phyloP scores from a whole-genome alignment of 148 eudicot genomes.

The Chenopodium formosanum region DNA sequence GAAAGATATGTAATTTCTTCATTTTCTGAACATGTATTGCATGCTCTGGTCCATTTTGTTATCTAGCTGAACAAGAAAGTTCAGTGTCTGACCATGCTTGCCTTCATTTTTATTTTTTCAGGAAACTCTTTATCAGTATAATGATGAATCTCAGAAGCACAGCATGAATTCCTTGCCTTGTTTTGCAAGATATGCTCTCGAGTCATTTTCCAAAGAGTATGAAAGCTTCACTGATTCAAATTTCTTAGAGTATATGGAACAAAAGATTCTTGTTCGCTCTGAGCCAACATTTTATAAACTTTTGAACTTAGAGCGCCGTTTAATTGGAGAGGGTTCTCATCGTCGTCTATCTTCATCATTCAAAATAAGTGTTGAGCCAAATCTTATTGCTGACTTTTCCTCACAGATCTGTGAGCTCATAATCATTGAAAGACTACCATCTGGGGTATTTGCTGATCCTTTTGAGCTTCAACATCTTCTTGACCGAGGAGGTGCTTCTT shows the following conservation, averaged over 20 bases:
- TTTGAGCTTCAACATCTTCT: constrained; percentile 82
- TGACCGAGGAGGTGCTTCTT: constrained; percentile 61
- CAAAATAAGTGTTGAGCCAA: constrained; percentile 37
- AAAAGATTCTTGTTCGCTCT: constrained; percentile 28
- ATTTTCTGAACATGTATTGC: not conserved
- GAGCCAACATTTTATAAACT: constrained; percentile 8
- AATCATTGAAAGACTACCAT: constrained; percentile 71
- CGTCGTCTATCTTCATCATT: constrained; percentile 58
- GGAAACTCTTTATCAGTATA: constrained; percentile 4
- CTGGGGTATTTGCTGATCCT: constrained; percentile 89
- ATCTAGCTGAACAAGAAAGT: not conserved
- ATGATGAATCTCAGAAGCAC: not conserved
- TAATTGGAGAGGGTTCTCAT: constrained; percentile 93
- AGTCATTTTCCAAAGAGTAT: constrained; percentile 46
- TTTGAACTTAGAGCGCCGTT: constrained; percentile 34
- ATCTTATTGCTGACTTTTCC: constrained; percentile 31
- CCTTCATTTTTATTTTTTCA: constrained; percentile 5
- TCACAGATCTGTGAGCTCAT: constrained; percentile 50
- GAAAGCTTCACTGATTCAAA: constrained; percentile 38
- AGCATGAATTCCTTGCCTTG: constrained; percentile 24
- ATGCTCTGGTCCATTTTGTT: not conserved
- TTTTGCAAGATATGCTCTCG: constrained; percentile 41
- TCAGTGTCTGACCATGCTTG: not conserved
- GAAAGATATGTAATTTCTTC: not conserved
- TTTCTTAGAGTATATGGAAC: constrained; percentile 40